Evolutionary conservation across 208 protist genomes (phyloP).

Genomic region (Acanthamoeba healyi): DNA sequence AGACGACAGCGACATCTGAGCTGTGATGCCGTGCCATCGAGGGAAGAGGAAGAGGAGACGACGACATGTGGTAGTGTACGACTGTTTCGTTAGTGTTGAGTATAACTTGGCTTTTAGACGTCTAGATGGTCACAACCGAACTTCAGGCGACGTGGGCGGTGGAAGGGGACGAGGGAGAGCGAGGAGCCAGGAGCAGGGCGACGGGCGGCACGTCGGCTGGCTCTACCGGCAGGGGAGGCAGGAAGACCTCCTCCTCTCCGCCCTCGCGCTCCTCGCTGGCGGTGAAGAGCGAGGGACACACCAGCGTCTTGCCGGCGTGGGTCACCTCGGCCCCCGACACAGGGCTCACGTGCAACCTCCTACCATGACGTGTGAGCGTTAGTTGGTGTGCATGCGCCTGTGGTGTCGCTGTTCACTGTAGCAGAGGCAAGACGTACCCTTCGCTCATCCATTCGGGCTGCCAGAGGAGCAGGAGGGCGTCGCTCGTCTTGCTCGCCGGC

Average conservation of each 20-base stretch:
- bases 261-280: not conserved
- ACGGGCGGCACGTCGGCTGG: too few relatives aligned
- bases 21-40: too few relatives aligned
- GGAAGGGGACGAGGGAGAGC: too few relatives aligned
- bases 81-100: not conserved
- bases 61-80: too few relatives aligned
- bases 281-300: not conserved
- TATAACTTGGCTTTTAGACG: not conserved
- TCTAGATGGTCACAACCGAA: too few relatives aligned
- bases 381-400: not conserved
- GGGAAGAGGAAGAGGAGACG: too few relatives aligned
- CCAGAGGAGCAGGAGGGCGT: not conserved
- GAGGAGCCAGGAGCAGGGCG: too few relatives aligned
- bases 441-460: not conserved
- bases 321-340: not conserved
- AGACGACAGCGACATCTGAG: conserved; percentile 5
- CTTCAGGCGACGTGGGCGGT: too few relatives aligned
- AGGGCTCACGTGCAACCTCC: not conserved
- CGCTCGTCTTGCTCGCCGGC: not conserved
- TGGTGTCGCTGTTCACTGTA: not conserved
- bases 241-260: not conserved
- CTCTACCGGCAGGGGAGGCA: not conserved
- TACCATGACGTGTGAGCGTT: not conserved
- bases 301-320: not conserved
- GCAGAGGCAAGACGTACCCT: not conserved